Percentiles rank a stretch among this genome's conserved stretches.
These are phyloP conservation scores for Trifolium subterraneum DNA, from an alignment of 306 rosid species.

Conservation along the genomic window DNA sequence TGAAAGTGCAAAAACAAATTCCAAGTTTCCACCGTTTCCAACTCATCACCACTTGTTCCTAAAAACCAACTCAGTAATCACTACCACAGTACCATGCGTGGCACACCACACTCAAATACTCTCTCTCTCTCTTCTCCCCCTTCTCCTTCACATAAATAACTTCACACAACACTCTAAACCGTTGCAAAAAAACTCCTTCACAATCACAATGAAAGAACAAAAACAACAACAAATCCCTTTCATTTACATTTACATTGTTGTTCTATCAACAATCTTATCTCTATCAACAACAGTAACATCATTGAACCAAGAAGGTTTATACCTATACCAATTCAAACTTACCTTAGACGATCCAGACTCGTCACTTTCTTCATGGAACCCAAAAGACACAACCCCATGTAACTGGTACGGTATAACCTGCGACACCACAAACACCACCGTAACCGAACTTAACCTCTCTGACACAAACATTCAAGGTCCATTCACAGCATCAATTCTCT, in stretches of 20 bases:
- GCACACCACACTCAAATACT: constrained; percentile 35
- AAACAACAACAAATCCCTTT: not conserved
- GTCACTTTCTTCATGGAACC: constrained; percentile 65
- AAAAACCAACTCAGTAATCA: constrained; percentile 26
- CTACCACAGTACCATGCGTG: constrained; percentile 28
- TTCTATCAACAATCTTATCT: not conserved
- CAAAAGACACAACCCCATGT: constrained; percentile 66
- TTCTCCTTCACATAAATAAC: constrained; percentile 38
- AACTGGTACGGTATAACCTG: constrained; percentile 71
- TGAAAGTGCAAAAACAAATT: constrained; percentile 11
- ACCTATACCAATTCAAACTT: constrained; percentile 60
- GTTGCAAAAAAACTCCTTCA: not conserved
- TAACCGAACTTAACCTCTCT: constrained; percentile 64
- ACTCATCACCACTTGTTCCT: constrained; percentile 23
- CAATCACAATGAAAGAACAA: not conserved
- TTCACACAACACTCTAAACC: not conserved
- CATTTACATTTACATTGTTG: not conserved
- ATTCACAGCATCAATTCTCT: constrained; percentile 59
- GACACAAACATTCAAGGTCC: constrained; percentile 64
- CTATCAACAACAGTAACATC: not conserved
- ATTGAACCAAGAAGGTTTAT: constrained; percentile 77
- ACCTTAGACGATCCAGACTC: constrained; percentile 64
- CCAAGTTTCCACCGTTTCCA: constrained; percentile 30
- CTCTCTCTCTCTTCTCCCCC: not conserved
- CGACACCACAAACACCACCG: constrained; percentile 45